These are phyloP conservation scores for Porcisia deanei DNA, from an alignment of 208 protist genomes.

Conservation along the genomic window DNA sequence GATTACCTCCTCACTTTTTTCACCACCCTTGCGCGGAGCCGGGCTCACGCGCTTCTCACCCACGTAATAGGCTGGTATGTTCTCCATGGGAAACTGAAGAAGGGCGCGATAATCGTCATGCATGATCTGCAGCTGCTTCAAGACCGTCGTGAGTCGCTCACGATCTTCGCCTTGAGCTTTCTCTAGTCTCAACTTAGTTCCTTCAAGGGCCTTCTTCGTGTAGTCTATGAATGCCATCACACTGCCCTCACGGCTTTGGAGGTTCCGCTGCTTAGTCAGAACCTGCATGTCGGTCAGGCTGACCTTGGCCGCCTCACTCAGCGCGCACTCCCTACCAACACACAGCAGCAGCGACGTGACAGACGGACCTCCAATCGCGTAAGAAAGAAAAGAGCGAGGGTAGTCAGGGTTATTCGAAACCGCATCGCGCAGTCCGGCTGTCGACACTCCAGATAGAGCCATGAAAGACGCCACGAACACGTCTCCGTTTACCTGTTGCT, in stretches of 20 bases:
- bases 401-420: constrained; percentile 40
- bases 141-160: constrained; percentile 18
- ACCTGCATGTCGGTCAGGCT: constrained; percentile 30
- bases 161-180: constrained; percentile 21
- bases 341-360: constrained; percentile 41
- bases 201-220: constrained; percentile 36
- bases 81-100: constrained; percentile 22
- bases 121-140: constrained; percentile 30
- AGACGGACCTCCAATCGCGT: constrained; percentile 56
- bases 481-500: constrained; percentile 37
- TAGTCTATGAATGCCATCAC: constrained; percentile 49
- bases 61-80: constrained; percentile 29
- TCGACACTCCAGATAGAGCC: constrained; percentile 24
- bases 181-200: constrained; percentile 27
- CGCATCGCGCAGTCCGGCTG: constrained; percentile 32
- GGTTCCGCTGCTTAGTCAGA: constrained; percentile 48
- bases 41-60: constrained; percentile 27
- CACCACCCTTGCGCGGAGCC: constrained; percentile 16
- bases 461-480: constrained; percentile 53
- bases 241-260: constrained; percentile 46
- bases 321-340: constrained; percentile 30
- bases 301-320: constrained; percentile 19
- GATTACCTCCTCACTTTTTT: constrained; percentile 15
- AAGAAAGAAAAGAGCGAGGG: constrained; percentile 53
- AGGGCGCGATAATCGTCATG: constrained; percentile 36